Evolutionary conservation across 768 basidiomycete genomes (phyloP).

Genomic region (Coprinopsis marcescibilis): DNA sequence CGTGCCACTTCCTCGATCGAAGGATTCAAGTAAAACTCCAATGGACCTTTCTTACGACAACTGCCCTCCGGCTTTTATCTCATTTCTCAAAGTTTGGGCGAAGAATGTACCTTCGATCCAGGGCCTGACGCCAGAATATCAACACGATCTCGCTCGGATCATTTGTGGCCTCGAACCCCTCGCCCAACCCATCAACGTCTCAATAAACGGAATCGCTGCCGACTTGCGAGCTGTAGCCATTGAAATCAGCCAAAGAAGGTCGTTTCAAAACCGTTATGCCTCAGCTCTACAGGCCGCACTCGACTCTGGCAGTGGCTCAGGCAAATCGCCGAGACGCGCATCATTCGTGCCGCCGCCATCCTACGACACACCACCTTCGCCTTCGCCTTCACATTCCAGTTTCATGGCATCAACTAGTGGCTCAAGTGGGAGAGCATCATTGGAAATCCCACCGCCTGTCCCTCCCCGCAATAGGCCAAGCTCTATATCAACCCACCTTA

Average conservation of each 20-base stretch:
- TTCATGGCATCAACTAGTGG: slow-evolving; percentile 7
- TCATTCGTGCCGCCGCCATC: slow-evolving; percentile 68
- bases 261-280: slow-evolving; percentile 78
- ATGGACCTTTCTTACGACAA: slow-evolving; percentile 59
- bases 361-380: slow-evolving; percentile 40
- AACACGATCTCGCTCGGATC: slow-evolving; percentile 78
- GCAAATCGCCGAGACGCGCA: slow-evolving; percentile 29
- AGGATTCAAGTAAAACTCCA: slow-evolving; percentile 37
- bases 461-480: slow-evolving; percentile 10
- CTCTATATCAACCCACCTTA: not conserved
- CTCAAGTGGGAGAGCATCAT: not conserved
- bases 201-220: slow-evolving; percentile 60
- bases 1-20: slow-evolving; percentile 64
- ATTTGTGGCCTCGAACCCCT: slow-evolving; percentile 63
- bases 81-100: slow-evolving; percentile 73
- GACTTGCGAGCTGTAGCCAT: slow-evolving; percentile 83
- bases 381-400: slow-evolving; percentile 18
- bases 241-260: slow-evolving; percentile 78
- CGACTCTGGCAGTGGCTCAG: slow-evolving; percentile 40
- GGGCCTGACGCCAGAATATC: slow-evolving; percentile 50
- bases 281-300: slow-evolving; percentile 73
- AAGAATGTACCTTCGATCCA: slow-evolving; percentile 62
- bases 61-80: slow-evolving; percentile 62
- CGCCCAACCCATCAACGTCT: slow-evolving; percentile 31
- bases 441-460: slow-evolving; percentile 19